phyloP scores from a whole-genome alignment of 2,329 filamentous ascomycete species.

The Eutypella sp. region DNA sequence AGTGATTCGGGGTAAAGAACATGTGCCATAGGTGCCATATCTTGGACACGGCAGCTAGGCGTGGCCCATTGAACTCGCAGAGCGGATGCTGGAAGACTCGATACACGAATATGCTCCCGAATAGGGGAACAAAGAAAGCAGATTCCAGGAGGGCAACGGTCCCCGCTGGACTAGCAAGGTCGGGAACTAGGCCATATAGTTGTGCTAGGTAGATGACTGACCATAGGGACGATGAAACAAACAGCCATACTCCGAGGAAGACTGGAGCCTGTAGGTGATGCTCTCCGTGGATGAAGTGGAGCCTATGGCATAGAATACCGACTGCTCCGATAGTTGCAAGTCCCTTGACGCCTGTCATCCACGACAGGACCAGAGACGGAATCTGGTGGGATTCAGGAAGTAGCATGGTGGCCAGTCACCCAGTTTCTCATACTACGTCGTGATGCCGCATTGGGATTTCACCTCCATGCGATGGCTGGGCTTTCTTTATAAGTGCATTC shows the following conservation, averaged over 20 bases:
- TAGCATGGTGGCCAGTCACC: too few relatives aligned
- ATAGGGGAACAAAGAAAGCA: conserved; percentile 5
- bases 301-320: not conserved
- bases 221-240: not conserved
- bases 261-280: not conserved
- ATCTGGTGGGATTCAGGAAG: too few relatives aligned
- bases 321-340: too few relatives aligned
- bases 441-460: too few relatives aligned
- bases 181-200: too few relatives aligned
- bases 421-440: too few relatives aligned
- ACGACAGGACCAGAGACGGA: too few relatives aligned
- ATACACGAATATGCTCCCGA: conserved; percentile 3
- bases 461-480: too few relatives aligned
- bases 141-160: not conserved
- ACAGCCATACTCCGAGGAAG: not conserved
- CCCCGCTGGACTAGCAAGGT: too few relatives aligned
- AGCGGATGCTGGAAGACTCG: conserved; percentile 9
- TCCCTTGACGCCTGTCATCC: too few relatives aligned
- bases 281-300: not conserved
- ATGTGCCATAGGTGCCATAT: conserved; percentile 9
- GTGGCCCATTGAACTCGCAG: conserved; percentile 6
- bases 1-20: conserved; percentile 4
- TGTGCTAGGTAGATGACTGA: too few relatives aligned
- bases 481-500: too few relatives aligned
- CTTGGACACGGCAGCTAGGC: conserved; percentile 6